Base-by-base conservation (phyloP, 352 stramenopile species). In the Phytophthora sansomeana region DNA sequence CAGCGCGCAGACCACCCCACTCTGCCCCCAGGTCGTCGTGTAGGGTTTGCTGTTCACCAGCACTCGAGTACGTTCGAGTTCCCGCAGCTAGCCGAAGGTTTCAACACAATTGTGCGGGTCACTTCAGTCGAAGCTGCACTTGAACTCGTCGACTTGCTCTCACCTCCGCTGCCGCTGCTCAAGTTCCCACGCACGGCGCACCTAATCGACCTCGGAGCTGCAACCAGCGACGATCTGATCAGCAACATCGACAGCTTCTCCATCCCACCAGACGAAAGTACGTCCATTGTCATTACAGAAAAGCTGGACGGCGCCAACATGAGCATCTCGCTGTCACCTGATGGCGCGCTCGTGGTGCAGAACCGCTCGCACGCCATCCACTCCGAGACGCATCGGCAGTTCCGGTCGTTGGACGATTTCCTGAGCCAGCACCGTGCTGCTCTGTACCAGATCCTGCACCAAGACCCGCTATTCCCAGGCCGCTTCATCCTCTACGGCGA, bases 221-320 rank as follows among this genome's bases (percentile, higher is more conserved):
- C 80, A 21, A 88, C 81, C 0, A 61, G 62, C 2, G 83, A 92
- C 65, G 83, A 92, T 56, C 43, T 90, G 21, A 46, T 92, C 16
- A 51, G 21, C 30, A 55, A 36, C 13, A 33, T 29, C 16, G 42
- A 33, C 36, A 53, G n/a, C n/a, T 6, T 54, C 13, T 36, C 49
- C 24, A 13, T 67, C 5, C 35, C 51, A 58, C 13, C 36, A 29
- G 36, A 54, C 24, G 38, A 63, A 14, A 36, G 48, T 13, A 73
- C 65, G 1, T 60, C 62, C 5, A 78, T 92, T 29, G 67, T 89
- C 17, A 77, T 90, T 53, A 88, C 90, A 0, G 89, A 96, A 69
- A 96, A 96, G 64, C 24, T 96, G 33, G 89, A 96, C 68, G 89
- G 89, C 9, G 89, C 87, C 19, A 96, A 96, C 60, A 65, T 96